These are phyloP conservation scores for Rubia peregrina DNA, from an alignment of 305 asterid species.

Conservation along the genomic window DNA sequence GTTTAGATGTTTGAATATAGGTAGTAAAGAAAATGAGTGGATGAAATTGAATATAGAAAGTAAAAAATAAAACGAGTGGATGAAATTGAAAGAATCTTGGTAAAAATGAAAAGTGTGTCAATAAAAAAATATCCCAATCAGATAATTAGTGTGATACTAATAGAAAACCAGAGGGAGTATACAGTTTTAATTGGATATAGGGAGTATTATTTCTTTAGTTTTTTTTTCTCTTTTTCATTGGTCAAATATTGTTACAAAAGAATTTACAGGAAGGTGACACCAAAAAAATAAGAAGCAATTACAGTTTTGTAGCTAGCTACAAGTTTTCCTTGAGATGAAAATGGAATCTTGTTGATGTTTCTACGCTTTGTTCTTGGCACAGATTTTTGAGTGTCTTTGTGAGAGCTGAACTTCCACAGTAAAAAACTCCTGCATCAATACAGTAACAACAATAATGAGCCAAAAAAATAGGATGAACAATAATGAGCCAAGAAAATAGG, in stretches of 20 bases:
- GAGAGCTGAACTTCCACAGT: conserved; percentile 68
- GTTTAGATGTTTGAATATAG: too few relatives aligned
- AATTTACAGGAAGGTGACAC: neutral
- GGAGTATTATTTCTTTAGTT: too few relatives aligned
- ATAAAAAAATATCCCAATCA: too few relatives aligned
- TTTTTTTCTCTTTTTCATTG: neutral
- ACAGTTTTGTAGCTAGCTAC: conserved; percentile 20
- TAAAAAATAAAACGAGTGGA: too few relatives aligned
- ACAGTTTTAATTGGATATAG: too few relatives aligned
- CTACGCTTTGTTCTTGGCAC: conserved; percentile 63
- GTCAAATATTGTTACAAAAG: neutral
- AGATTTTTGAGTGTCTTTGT: conserved; percentile 44
- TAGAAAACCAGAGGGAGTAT: too few relatives aligned
- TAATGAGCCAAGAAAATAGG: neutral
- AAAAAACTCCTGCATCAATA: conserved; percentile 61
- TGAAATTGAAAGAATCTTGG: too few relatives aligned
- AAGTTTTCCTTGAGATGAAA: conserved; percentile 95
- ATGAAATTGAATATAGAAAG: too few relatives aligned
- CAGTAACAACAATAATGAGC: neutral
- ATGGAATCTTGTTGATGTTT: conserved; percentile 52
- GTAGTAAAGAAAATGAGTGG: too few relatives aligned
- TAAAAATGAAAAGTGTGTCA: too few relatives aligned
- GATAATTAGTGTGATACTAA: too few relatives aligned
- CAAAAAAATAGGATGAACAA: neutral
- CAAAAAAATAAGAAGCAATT: too few relatives aligned